Evolutionary conservation across 768 basidiomycete genomes (phyloP).

Genomic region (Xerocomellus amylosporus): DNA sequence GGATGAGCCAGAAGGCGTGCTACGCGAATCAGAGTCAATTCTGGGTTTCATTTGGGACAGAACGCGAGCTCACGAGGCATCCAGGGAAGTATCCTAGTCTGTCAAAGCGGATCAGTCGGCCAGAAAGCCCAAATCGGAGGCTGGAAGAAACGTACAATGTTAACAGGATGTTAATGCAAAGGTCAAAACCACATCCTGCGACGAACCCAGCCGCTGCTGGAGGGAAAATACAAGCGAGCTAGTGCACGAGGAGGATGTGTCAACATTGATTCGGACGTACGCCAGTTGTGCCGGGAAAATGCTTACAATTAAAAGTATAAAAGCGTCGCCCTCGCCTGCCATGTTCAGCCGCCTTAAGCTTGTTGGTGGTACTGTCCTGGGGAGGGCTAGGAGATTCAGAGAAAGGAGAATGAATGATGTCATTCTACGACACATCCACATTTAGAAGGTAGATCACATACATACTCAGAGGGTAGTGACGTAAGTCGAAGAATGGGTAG

Average conservation of each 20-base stretch:
- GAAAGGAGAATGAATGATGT: constrained; percentile 20
- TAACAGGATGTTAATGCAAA: constrained; percentile 76
- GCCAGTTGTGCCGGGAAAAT: not conserved
- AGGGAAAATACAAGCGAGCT: constrained; percentile 77
- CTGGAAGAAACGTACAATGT: constrained; percentile 56
- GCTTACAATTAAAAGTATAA: constrained; percentile 13
- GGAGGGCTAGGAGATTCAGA: not conserved
- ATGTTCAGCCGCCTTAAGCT: constrained; percentile 1
- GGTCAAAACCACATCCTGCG: constrained; percentile 78
- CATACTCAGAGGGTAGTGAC: not conserved
- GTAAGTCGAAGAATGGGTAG: not conserved
- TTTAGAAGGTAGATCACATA: constrained; percentile 16
- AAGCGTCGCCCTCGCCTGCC: constrained; percentile 11
- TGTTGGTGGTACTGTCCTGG: not conserved
- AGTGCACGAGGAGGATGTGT: not conserved
- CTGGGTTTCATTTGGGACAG: not conserved
- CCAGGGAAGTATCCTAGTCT: constrained; percentile 78
- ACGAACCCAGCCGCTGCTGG: constrained; percentile 73
- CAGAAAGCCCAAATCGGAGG: not conserved
- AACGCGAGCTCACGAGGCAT: constrained; percentile 37
- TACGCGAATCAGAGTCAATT: constrained; percentile 14
- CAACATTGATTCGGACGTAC: too few species aligned
- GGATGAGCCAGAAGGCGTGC: constrained; percentile 87
- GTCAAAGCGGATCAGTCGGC: not conserved
- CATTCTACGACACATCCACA: constrained; percentile 17